A percentile compares a stretch with the other conserved stretches of the same genome.
Conservation (phyloP, 352 stramenopile species). For the Phytophthora cactorum region DNA sequence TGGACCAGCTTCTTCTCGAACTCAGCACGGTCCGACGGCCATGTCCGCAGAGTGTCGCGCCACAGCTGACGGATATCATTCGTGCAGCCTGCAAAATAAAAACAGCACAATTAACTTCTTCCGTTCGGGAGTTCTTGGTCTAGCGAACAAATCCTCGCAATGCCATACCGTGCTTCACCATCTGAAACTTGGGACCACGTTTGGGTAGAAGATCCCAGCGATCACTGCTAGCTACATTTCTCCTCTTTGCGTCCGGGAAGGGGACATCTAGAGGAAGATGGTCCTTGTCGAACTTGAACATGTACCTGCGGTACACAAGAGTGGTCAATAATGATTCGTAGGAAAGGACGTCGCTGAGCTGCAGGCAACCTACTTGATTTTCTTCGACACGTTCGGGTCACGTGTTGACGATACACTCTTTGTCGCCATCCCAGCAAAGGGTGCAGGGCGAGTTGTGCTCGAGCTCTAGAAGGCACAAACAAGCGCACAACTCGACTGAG, state of each 20-base stretch:
- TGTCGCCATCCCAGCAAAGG: slow-evolving; percentile 72
- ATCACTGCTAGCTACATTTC: slow-evolving; percentile 67
- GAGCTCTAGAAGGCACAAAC: slow-evolving; percentile 43
- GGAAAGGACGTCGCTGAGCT: slow-evolving; percentile 3
- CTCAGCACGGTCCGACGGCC: slow-evolving; percentile 74
- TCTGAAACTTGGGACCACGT: slow-evolving; percentile 73
- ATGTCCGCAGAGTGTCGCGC: slow-evolving; percentile 76
- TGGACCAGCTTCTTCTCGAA: slow-evolving; percentile 86
- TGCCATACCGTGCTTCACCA: slow-evolving; percentile 76
- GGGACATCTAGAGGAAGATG: slow-evolving; percentile 80
- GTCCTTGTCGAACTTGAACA: slow-evolving; percentile 88
- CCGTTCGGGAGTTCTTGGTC: not conserved
- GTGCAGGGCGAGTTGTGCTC: slow-evolving; percentile 63
- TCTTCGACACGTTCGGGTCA: slow-evolving; percentile 84
- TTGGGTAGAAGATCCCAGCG: slow-evolving; percentile 78
- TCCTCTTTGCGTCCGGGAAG: slow-evolving; percentile 74
- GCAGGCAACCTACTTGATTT: slow-evolving; percentile 56
- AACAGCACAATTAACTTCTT: slow-evolving; percentile 11
- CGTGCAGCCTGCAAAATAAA: slow-evolving; percentile 57
- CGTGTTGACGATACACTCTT: slow-evolving; percentile 84
- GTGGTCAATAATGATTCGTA: not conserved
- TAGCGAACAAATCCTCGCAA: not conserved
- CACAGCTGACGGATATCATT: slow-evolving; percentile 89
- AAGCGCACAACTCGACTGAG: not conserved
- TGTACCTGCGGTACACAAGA: slow-evolving; percentile 45